Conservation (phyloP, 176 grass and related monocot genomes). For the Oryza punctata region DNA sequence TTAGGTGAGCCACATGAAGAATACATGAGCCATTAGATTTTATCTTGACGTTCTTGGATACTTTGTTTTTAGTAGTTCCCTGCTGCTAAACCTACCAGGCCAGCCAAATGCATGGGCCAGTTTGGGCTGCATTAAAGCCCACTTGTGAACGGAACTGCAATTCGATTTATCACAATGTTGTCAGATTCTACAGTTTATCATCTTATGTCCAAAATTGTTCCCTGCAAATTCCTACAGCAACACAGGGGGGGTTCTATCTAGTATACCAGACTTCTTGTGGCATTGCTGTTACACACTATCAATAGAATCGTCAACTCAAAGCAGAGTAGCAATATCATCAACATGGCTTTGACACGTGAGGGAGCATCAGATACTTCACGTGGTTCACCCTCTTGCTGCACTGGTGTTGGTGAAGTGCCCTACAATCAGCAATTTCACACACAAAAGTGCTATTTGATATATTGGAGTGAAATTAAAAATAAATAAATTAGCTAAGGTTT, state of each 20-base stretch:
- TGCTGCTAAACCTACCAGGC: not conserved
- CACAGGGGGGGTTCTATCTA: not conserved
- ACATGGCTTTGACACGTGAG: not conserved
- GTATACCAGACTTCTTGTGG: not conserved
- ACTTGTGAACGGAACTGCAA: too few species aligned
- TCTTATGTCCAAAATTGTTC: too few species aligned
- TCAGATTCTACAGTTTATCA: too few species aligned
- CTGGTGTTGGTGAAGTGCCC: not conserved
- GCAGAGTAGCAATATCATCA: not conserved
- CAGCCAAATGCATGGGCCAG: too few species aligned
- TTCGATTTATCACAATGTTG: too few species aligned
- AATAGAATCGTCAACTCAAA: not conserved
- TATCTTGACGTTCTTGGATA: not conserved
- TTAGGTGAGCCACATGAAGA: not conserved
- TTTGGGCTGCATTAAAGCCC: too few species aligned
- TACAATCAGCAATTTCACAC: not conserved
- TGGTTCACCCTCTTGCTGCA: not conserved
- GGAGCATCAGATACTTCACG: not conserved
- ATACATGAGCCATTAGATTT: not conserved
- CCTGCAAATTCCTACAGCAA: too few species aligned
- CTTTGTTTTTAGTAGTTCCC: not conserved
- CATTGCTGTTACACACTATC: not conserved
- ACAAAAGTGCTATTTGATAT: slow-evolving; percentile 3
- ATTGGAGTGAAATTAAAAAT: not conserved
- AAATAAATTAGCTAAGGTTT: not conserved